Evolutionary conservation across 2,329 filamentous ascomycete genomes (phyloP).

Genomic region (Ophiostoma ulmi): DNA sequence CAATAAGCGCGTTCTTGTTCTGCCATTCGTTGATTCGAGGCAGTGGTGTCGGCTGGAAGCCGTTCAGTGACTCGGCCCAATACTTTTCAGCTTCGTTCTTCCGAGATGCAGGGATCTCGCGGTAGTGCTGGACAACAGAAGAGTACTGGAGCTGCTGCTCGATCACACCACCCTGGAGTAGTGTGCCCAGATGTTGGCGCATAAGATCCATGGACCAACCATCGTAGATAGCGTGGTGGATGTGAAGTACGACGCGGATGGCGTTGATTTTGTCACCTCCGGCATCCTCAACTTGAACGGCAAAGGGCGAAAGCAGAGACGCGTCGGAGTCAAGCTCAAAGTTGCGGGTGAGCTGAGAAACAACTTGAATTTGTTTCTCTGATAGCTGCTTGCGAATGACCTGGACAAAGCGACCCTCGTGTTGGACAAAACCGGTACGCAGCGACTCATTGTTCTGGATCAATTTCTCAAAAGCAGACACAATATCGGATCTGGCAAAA

Average conservation of each 20-base stretch:
- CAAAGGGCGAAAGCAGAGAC: slow-evolving; percentile 53
- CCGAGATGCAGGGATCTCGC: slow-evolving; percentile 27
- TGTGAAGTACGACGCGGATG: slow-evolving; percentile 45
- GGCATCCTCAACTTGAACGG: slow-evolving; percentile 47
- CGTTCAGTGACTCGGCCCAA: slow-evolving; percentile 63
- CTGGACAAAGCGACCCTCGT: slow-evolving; percentile 52
- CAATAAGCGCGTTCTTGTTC: slow-evolving; percentile 23
- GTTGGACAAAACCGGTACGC: slow-evolving; percentile 65
- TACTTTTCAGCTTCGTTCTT: slow-evolving; percentile 50
- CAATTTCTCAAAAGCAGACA: slow-evolving; percentile 46
- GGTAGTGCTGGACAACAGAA: slow-evolving; percentile 50
- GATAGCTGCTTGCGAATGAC: slow-evolving; percentile 56
- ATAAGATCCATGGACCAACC: slow-evolving; percentile 87
- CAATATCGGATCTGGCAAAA: slow-evolving; percentile 34
- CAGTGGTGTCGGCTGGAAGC: slow-evolving; percentile 49
- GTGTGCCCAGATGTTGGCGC: slow-evolving; percentile 56
- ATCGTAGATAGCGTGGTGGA: slow-evolving; percentile 85
- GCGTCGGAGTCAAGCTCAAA: slow-evolving; percentile 39
- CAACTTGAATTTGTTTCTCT: slow-evolving; percentile 40
- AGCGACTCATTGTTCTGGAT: slow-evolving; percentile 59
- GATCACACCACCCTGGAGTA: slow-evolving; percentile 39
- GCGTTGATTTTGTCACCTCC: slow-evolving; percentile 20
- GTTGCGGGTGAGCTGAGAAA: slow-evolving; percentile 37
- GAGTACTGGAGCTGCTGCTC: slow-evolving; percentile 54
- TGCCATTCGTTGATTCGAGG: slow-evolving; percentile 51